Conservation (phyloP, 345 rosid genomes). For the Carallia brachiata region DNA sequence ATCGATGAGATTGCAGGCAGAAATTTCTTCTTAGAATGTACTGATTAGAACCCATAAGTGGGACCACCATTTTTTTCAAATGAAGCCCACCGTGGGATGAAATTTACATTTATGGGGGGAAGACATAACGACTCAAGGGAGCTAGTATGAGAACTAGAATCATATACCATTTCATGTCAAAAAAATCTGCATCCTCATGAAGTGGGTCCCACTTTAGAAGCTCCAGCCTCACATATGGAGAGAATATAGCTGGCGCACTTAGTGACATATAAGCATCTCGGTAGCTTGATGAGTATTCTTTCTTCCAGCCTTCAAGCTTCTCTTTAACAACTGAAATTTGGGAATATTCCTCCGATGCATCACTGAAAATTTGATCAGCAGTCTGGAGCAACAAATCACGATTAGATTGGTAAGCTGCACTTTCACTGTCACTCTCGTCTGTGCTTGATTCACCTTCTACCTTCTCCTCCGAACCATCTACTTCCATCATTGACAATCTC, state of each 20-base stretch:
- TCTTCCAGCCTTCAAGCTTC: slow-evolving; percentile 85
- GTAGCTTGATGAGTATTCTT: slow-evolving; percentile 64
- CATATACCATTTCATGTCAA: slow-evolving; percentile 75
- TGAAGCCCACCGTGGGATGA: too few species aligned
- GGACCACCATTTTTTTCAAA: too few species aligned
- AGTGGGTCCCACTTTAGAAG: slow-evolving; percentile 95
- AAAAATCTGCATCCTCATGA: slow-evolving; percentile 68
- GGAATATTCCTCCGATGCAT: slow-evolving; percentile 90
- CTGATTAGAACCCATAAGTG: too few species aligned
- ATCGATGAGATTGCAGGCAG: too few species aligned
- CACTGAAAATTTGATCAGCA: slow-evolving; percentile 80
- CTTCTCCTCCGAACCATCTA: slow-evolving; percentile 54
- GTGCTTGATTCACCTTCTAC: slow-evolving; percentile 96
- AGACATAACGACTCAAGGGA: neutral
- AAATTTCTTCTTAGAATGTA: too few species aligned
- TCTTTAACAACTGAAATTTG: slow-evolving; percentile 75
- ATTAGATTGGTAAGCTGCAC: slow-evolving; percentile 68
- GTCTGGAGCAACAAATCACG: slow-evolving; percentile 62
- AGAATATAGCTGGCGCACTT: slow-evolving; percentile 80
- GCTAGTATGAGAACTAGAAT: neutral
- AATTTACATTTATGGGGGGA: too few species aligned
- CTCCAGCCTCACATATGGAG: slow-evolving; percentile 90
- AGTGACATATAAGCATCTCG: slow-evolving; percentile 91
- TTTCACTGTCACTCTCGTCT: slow-evolving; percentile 94
- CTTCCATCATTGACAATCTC: slow-evolving; percentile 64